Conservation (phyloP, 495 filamentous ascomycete genomes). For the Penicillium parvum region DNA sequence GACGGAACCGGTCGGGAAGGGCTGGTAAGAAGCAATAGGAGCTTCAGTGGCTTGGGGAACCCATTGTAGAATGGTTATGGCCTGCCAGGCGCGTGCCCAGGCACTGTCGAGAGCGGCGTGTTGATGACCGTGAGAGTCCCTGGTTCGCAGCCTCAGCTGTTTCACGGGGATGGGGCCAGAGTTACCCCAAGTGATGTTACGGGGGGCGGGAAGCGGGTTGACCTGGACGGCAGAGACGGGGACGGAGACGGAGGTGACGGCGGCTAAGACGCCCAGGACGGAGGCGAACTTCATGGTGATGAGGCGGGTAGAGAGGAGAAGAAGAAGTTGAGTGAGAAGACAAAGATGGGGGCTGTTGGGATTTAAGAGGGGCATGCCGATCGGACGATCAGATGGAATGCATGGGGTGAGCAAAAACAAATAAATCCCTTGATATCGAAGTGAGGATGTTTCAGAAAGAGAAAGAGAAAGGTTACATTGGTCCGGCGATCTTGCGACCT, state of each 20-base stretch:
- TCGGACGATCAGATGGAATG: constrained; percentile 14
- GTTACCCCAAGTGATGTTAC: constrained; percentile 49
- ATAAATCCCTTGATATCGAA: constrained; percentile 17
- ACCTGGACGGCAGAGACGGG: constrained; percentile 49
- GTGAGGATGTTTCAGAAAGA: too few species aligned
- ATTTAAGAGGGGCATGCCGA: constrained; percentile 16
- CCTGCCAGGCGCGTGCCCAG: constrained; percentile 45
- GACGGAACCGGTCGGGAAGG: constrained; percentile 41
- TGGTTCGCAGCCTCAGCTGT: constrained; percentile 20
- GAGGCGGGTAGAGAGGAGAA: constrained; percentile 4
- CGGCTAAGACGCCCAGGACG: constrained; percentile 22
- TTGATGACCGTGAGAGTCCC: constrained; percentile 22
- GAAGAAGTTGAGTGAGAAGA: background rate
- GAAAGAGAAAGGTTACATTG: constrained; percentile 28
- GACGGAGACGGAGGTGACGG: constrained; percentile 22
- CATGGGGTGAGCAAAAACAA: too few species aligned
- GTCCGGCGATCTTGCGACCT: too few species aligned
- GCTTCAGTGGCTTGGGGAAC: constrained; percentile 48
- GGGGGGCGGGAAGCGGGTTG: constrained; percentile 53
- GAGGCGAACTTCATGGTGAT: constrained; percentile 30
- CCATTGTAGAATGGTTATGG: constrained; percentile 48
- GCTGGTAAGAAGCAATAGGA: constrained; percentile 41
- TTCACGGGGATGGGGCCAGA: constrained; percentile 44
- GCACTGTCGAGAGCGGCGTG: constrained; percentile 30
- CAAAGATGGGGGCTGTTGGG: constrained; percentile 16